These are phyloP conservation scores for Trichomonas gallinae DNA, from an alignment of 208 protist species.

Conservation along the genomic window DNA sequence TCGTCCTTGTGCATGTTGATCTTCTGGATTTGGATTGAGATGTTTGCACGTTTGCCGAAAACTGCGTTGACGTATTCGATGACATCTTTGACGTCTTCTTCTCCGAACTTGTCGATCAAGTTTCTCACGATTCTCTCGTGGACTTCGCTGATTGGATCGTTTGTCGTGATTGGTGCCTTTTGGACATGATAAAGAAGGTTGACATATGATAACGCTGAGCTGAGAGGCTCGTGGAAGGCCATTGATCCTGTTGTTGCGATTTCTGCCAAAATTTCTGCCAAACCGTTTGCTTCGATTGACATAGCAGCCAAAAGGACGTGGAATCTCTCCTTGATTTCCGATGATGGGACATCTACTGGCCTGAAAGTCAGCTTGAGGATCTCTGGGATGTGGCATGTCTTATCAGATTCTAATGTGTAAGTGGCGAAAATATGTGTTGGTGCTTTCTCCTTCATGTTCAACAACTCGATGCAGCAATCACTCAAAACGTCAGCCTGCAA, in stretches of 20 bases:
- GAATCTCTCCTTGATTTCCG: background rate
- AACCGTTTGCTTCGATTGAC: background rate
- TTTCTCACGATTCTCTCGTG: background rate
- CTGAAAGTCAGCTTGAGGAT: background rate
- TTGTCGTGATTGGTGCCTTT: background rate
- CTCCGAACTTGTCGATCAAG: background rate
- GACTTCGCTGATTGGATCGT: background rate
- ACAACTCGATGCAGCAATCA: background rate
- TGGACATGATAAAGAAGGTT: background rate
- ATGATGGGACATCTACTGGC: background rate
- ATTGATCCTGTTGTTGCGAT: background rate
- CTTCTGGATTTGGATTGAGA: background rate
- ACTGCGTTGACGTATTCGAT: background rate
- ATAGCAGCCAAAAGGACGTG: background rate
- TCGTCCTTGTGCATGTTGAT: background rate
- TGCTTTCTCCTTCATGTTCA: background rate
- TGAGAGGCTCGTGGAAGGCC: background rate
- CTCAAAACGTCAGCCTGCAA: background rate
- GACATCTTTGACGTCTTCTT: background rate
- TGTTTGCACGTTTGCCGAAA: background rate
- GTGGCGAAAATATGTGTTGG: background rate
- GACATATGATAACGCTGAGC: background rate
- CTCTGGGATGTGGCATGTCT: background rate
- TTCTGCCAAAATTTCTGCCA: background rate
- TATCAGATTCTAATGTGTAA: background rate